Evolutionary conservation across 2,329 filamentous ascomycete species (phyloP), one percentile per base, ranked within the genome.

Genomic region (Sphaceloma murrayae): DNA sequence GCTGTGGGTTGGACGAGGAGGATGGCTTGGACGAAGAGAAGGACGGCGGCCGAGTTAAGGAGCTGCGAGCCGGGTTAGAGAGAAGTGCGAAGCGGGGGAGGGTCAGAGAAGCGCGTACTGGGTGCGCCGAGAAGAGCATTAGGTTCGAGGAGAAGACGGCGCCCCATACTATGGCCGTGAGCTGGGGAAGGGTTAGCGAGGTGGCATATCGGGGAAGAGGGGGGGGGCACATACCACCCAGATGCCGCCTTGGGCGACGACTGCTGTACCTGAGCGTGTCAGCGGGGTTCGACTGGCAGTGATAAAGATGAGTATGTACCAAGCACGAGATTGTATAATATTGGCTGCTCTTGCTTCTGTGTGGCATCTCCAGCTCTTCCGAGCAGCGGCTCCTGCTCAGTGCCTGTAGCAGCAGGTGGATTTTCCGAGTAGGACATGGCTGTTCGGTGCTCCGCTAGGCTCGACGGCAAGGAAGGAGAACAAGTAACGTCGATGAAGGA

Each of bases 1-100:
- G 83, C 75, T 0, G 89, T 94, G 1, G 89, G 91, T 62, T 98
- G 91, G 26, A 96, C 74, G 53, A 91, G 68, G 43, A 96, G 77
- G 52, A 88, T 77, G 45, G 81, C 82, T 69, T 95, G 82, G 13
- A 83, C 74, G 55, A 91, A 70, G 47, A 85, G 70, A 50, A 94
- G 70, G 47, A 94, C 62, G 38, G 78, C 87, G 46, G 82, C 65
- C 52, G 66, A 74, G 56, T 77, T 77, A 53, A 74, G 62, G 10
- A 74, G 63, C 68, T 71, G 48, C 16, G 10, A 16, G 13, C 22
- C 21, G 14, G n/a, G 31, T 46, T 34, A 27, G 44, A 31, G 39
- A 36, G 26, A 27, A 30, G 16, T 30, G 19, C 34, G 17, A 21
- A 8, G 11, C 10, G 3, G 26, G n/a, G 29, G 24, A 33, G 10